Evolutionary conservation across 106 monocot genomes (phyloP).

Genomic region (Dioscorea dumetorum): DNA sequence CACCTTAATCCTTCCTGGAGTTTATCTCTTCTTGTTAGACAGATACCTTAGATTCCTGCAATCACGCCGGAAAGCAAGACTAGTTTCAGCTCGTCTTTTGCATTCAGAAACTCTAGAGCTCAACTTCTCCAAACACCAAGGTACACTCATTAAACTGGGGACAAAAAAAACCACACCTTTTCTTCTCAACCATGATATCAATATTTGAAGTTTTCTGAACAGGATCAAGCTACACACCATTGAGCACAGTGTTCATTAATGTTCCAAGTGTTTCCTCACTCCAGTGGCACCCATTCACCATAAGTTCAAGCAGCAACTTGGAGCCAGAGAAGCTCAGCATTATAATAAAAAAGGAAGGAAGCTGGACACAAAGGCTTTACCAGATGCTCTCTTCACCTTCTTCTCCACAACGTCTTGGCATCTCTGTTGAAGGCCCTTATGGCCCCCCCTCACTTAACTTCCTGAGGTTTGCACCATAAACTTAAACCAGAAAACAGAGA

Average conservation of each 20-base stretch:
- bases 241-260: slow-evolving; percentile 61
- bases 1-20: slow-evolving; percentile 47
- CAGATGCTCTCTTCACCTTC: slow-evolving; percentile 14
- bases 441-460: slow-evolving; percentile 37
- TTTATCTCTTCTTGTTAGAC: slow-evolving; percentile 81
- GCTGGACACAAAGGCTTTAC: slow-evolving; percentile 63
- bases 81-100: slow-evolving; percentile 68
- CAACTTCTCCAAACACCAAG: slow-evolving; percentile 71
- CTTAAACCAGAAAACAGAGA: not conserved
- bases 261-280: slow-evolving; percentile 46
- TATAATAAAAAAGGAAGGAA: slow-evolving; percentile 72
- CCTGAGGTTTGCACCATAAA: slow-evolving; percentile 20
- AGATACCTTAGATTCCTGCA: slow-evolving; percentile 76
- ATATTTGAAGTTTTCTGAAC: not conserved
- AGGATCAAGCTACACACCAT: slow-evolving; percentile 35
- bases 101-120: slow-evolving; percentile 65
- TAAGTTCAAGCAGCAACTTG: slow-evolving; percentile 50
- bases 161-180: not conserved
- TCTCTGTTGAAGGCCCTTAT: slow-evolving; percentile 73
- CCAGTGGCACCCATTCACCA: slow-evolving; percentile 83
- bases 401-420: slow-evolving; percentile 18
- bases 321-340: slow-evolving; percentile 57
- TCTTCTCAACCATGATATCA: not conserved
- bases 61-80: slow-evolving; percentile 29
- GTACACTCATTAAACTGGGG: slow-evolving; percentile 13